phyloP scores from a whole-genome alignment of 805 yeast genomes.

The Candida ulmi region DNA sequence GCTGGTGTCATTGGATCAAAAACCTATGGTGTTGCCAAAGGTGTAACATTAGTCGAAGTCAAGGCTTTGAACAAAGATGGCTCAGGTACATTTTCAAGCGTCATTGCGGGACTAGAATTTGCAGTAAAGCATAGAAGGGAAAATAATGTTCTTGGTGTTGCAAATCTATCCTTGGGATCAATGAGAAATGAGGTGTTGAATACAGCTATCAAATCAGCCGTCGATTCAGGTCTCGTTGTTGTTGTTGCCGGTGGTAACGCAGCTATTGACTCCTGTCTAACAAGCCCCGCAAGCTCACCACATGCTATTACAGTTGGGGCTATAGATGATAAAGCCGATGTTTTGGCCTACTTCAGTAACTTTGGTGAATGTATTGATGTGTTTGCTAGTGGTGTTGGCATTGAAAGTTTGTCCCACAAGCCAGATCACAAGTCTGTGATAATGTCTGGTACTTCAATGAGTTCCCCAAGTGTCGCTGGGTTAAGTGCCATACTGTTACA shows the following conservation, averaged over 20 bases:
- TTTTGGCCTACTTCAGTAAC: conserved; percentile 75
- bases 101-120: conserved; percentile 61
- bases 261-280: conserved; percentile 68
- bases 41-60: conserved; percentile 58
- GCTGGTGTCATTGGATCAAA: conserved; percentile 83
- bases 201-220: conserved; percentile 72
- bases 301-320: conserved; percentile 83
- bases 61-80: conserved; percentile 70
- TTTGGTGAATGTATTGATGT: conserved; percentile 91
- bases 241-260: conserved; percentile 89
- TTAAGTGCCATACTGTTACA: conserved; percentile 50
- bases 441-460: conserved; percentile 78
- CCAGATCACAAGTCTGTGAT: conserved; percentile 15
- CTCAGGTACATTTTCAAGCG: conserved; percentile 61
- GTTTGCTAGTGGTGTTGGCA: conserved; percentile 75
- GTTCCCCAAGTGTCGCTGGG: conserved; percentile 73
- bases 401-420: conserved; percentile 46
- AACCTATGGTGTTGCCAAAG: conserved; percentile 79
- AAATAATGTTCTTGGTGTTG: conserved; percentile 46
- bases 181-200: conserved; percentile 60
- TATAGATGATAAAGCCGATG: conserved; percentile 66
- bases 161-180: conserved; percentile 80
- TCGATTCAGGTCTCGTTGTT: conserved; percentile 61
- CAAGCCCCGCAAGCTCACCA: conserved; percentile 81
- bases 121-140: conserved; percentile 52